Conservation (phyloP, 2,329 filamentous ascomycete species). For the Hypoxylon sp. region DNA sequence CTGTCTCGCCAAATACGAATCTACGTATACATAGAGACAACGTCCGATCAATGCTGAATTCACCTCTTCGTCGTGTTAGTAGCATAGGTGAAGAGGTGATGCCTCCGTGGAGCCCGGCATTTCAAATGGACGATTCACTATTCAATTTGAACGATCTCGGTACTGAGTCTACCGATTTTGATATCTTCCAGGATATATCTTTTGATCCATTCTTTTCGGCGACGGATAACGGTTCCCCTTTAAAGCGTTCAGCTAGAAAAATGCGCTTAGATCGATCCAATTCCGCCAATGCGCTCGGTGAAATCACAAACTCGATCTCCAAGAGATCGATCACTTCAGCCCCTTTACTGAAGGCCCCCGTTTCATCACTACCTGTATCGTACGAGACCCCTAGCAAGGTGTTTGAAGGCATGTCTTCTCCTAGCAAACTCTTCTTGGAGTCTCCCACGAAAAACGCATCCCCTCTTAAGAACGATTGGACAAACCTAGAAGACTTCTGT, state of each 20-base stretch:
- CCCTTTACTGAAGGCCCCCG: slow-evolving; percentile 66
- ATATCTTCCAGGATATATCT: slow-evolving; percentile 70
- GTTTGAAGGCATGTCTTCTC: slow-evolving; percentile 69
- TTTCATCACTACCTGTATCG: slow-evolving; percentile 56
- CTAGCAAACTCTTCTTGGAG: slow-evolving; percentile 65
- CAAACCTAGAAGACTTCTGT: slow-evolving; percentile 66
- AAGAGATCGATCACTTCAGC: slow-evolving; percentile 67
- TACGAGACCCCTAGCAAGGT: slow-evolving; percentile 72
- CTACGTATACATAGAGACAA: slow-evolving; percentile 88
- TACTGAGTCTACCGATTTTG: slow-evolving; percentile 68
- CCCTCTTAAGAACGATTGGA: slow-evolving; percentile 62
- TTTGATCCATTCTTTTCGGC: slow-evolving; percentile 62
- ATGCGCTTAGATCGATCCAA: slow-evolving; percentile 74
- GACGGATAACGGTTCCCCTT: slow-evolving; percentile 72
- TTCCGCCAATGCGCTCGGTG: slow-evolving; percentile 73
- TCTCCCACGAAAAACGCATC: slow-evolving; percentile 58
- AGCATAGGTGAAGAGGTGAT: slow-evolving; percentile 65
- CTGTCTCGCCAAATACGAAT: slow-evolving; percentile 93
- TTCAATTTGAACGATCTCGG: slow-evolving; percentile 67
- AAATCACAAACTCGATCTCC: slow-evolving; percentile 69
- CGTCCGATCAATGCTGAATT: slow-evolving; percentile 81
- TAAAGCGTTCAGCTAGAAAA: slow-evolving; percentile 74
- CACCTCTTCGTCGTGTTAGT: slow-evolving; percentile 68
- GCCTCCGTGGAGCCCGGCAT: slow-evolving; percentile 75
- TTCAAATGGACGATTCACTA: slow-evolving; percentile 72